phyloP scores from a whole-genome alignment of 768 basidiomycete species.

The Kwoniella shandongensis region DNA sequence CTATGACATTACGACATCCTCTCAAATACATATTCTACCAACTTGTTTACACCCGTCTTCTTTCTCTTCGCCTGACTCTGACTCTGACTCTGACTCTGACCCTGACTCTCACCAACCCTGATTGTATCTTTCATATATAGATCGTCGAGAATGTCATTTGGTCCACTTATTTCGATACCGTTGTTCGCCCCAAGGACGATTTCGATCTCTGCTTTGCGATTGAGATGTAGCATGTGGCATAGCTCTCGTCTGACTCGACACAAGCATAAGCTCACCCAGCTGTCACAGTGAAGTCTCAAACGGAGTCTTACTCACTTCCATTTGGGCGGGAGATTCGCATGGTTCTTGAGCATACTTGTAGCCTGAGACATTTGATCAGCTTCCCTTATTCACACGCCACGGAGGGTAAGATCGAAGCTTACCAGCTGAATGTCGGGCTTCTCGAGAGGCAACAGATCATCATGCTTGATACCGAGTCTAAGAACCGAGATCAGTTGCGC shows the following conservation, averaged over 20 bases:
- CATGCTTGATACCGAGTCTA: constrained; percentile 65
- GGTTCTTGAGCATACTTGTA: constrained; percentile 33
- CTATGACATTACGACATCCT: no score
- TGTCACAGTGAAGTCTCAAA: background rate
- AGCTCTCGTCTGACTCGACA: constrained; percentile 68
- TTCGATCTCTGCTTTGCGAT: constrained; percentile 94
- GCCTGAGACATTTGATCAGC: constrained; percentile 23
- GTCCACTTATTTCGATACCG: background rate
- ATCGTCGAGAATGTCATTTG: background rate
- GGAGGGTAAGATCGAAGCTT: constrained; percentile 3
- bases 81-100: background rate
- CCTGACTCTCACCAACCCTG: background rate
- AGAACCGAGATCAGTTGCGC: background rate
- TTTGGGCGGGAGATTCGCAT: constrained; percentile 22
- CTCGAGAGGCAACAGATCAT: constrained; percentile 63
- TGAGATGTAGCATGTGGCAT: constrained; percentile 69
- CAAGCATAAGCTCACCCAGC: background rate
- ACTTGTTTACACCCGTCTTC: constrained; percentile 1
- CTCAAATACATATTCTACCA: constrained; percentile 15
- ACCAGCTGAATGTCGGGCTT: constrained; percentile 33
- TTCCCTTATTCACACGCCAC: background rate
- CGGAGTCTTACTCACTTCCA: constrained; percentile 38
- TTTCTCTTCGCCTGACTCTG: background rate
- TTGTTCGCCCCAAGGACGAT: constrained; percentile 29
- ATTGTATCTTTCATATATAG: background rate